Evolutionary conservation across 2,329 filamentous ascomycete species (phyloP), one percentile per base, ranked within the genome.

Genomic region (Teratosphaeria destructans): DNA sequence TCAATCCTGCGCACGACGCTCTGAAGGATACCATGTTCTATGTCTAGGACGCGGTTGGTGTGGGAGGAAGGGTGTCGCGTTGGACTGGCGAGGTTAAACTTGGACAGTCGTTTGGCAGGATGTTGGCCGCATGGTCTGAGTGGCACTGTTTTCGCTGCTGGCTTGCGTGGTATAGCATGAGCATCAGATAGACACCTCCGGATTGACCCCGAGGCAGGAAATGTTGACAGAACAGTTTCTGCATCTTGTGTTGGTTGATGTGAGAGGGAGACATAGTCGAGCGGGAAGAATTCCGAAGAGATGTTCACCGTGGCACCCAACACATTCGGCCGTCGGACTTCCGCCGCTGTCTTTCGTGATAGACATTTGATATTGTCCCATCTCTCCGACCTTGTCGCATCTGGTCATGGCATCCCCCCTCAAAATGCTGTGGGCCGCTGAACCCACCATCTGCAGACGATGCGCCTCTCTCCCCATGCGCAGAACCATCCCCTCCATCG

Each of bases 371-470:
- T 23, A 23, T 23, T 1, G 23, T 23, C 23, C 3, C 19, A 19
- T 49, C 43, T 19, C 5, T 49, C 5, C 43, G 8, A 49, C 1
- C 5, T 39, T 5, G 37, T 10, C 10, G 29, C 5, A 49, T 5
- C 43, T 2, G 5, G 43, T n/a, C 43, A 66, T 66, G 62, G 62
- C 61, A 23, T 58, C 58, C 49, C 60, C 58, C 54, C 32, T 65
- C 23, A 59, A 10, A 23, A 47, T 54, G 14, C 47, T 68, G 39
- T 65, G 67, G 16, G 29, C 61, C 32, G 53, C 60, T 23, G 65
- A 67, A 29, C 55, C 59, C 1, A 59, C 35, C 16, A 59, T 69
- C 23, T 70, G 67, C 59, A 64, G 59, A 61, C 63, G 63, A 65
- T 70, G 68, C 64, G 61, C 63, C n/a, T 49, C 56, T 29, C 56